phyloP scores from a whole-genome alignment of 495 filamentous ascomycete species.

The Pseudomonodictys pantanalensis region DNA sequence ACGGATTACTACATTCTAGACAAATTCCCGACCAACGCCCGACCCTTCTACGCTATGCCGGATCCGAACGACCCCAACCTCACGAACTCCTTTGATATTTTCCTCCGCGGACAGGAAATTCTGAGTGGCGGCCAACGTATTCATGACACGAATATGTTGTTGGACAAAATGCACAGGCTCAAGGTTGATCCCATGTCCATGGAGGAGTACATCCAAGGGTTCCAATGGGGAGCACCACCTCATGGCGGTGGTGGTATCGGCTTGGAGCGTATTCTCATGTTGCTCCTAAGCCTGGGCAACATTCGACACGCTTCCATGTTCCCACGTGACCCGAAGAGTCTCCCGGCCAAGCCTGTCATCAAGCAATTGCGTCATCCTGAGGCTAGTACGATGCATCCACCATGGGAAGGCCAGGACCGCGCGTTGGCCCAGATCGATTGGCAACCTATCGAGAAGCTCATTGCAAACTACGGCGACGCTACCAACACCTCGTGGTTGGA shows the following conservation, averaged over 20 bases:
- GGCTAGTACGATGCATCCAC: slow-evolving; percentile 66
- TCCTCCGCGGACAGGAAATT: slow-evolving; percentile 91
- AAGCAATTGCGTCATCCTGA: slow-evolving; percentile 70
- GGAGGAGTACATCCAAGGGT: slow-evolving; percentile 85
- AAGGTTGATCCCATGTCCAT: slow-evolving; percentile 74
- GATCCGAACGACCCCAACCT: slow-evolving; percentile 67
- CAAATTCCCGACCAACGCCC: slow-evolving; percentile 80
- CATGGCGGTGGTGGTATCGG: slow-evolving; percentile 91
- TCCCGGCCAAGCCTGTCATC: slow-evolving; percentile 57
- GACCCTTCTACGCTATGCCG: slow-evolving; percentile 94
- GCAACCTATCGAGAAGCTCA: slow-evolving; percentile 73
- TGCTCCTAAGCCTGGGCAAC: slow-evolving; percentile 79
- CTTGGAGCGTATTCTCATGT: slow-evolving; percentile 80
- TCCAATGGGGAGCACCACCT: slow-evolving; percentile 83
- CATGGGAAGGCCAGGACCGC: slow-evolving; percentile 52
- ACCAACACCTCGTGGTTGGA: slow-evolving; percentile 87
- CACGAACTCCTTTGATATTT: slow-evolving; percentile 95
- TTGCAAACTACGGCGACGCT: slow-evolving; percentile 86
- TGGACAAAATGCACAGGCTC: slow-evolving; percentile 68
- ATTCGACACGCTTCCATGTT: slow-evolving; percentile 83
- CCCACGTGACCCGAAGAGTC: slow-evolving; percentile 76
- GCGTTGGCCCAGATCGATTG: slow-evolving; percentile 51
- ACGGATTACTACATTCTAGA: slow-evolving; percentile 95
- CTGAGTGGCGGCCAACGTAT: slow-evolving; percentile 89
- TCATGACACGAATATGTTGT: slow-evolving; percentile 71